These are phyloP conservation scores for Candida nanaspora DNA, from an alignment of 805 yeast genomes.

Conservation along the genomic window DNA sequence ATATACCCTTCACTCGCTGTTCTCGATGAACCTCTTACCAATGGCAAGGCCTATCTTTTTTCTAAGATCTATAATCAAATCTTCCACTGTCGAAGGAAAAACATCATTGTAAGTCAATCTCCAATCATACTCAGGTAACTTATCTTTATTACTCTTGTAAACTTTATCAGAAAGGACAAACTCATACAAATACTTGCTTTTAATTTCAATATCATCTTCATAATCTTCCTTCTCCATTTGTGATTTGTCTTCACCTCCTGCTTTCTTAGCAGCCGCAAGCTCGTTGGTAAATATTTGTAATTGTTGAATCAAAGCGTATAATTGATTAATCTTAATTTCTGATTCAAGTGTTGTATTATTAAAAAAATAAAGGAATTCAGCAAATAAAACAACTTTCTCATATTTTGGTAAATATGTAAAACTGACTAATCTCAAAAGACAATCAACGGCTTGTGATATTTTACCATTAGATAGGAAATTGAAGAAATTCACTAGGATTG, in stretches of 20 bases:
- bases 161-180: background rate
- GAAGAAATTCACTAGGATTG: constrained; percentile 48
- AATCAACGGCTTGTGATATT: constrained; percentile 15
- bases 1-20: background rate
- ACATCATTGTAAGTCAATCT: background rate
- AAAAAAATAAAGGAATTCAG: background rate
- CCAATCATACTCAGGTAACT: background rate
- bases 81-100: background rate
- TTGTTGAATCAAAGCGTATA: background rate
- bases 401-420: constrained; percentile 49
- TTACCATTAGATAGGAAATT: constrained; percentile 16
- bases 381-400: background rate
- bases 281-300: background rate
- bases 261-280: background rate
- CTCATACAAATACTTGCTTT: background rate
- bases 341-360: background rate
- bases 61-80: background rate
- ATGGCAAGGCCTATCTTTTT: background rate
- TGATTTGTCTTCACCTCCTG: too few relatives aligned
- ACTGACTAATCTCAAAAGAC: constrained; percentile 33
- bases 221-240: background rate
- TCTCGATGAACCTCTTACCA: background rate
- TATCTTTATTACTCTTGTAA: background rate
- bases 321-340: background rate
- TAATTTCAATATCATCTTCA: background rate